Conservation (phyloP, 208 protist species). For the Kentomonas sorsogonicus region DNA sequence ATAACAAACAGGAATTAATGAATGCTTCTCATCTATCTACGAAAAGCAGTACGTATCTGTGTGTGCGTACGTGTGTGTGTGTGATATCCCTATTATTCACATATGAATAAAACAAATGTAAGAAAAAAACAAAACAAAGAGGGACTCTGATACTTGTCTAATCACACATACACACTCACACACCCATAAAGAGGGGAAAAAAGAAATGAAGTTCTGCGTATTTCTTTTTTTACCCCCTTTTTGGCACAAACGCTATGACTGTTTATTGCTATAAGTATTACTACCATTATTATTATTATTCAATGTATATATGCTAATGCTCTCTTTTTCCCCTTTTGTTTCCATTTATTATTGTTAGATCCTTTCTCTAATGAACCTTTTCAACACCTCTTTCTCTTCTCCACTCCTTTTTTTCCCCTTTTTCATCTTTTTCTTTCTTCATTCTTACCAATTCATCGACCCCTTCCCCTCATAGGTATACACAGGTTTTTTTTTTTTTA, state of each 20-base stretch:
- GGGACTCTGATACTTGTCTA: neutral
- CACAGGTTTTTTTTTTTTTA: conserved; percentile 7
- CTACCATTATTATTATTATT: conserved; percentile 3
- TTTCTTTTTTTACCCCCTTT: conserved; percentile 15
- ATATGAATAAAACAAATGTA: conserved; percentile 6
- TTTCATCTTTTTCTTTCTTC: conserved; percentile 1
- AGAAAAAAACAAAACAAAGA: conserved; percentile 5
- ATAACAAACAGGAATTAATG: neutral
- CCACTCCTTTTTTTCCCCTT: neutral
- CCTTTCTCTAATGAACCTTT: conserved; percentile 1
- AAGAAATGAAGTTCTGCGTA: neutral
- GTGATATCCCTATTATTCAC: neutral
- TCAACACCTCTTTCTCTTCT: neutral
- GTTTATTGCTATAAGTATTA: too few species aligned
- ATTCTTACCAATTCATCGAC: neutral
- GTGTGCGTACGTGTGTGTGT: too few species aligned
- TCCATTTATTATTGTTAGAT: conserved; percentile 3
- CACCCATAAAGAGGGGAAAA: neutral
- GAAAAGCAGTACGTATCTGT: too few species aligned
- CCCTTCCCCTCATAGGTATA: too few species aligned
- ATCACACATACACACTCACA: conserved; percentile 2
- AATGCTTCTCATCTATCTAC: too few species aligned
- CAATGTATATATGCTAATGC: neutral
- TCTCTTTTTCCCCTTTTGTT: conserved; percentile 7
- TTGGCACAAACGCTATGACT: neutral